Percentiles rank a stretch among this genome's conserved stretches.
phyloP scores from a whole-genome alignment of 805 yeast genomes.

The Sugiyamaella valdiviana region DNA sequence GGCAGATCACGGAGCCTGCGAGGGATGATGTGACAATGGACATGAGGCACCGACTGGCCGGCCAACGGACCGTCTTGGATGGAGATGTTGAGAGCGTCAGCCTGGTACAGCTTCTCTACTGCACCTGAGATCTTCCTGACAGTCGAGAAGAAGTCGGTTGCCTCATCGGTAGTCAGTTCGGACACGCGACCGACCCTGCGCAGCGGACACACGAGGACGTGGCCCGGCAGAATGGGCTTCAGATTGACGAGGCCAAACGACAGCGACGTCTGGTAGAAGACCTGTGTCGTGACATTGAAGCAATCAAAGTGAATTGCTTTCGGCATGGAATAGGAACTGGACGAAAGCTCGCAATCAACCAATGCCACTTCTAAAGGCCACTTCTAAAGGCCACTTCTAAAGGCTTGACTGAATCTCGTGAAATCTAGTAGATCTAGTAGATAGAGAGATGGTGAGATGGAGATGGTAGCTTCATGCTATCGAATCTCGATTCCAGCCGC shows the following conservation, averaged over 20 bases:
- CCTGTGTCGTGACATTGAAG: slow-evolving; percentile 31
- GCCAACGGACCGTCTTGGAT: slow-evolving; percentile 96
- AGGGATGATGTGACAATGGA: slow-evolving; percentile 92
- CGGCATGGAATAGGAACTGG: slow-evolving; percentile 1
- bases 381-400: no score
- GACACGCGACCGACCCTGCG: slow-evolving; percentile 59
- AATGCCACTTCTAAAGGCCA: no score
- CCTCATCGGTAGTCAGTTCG: slow-evolving; percentile 66
- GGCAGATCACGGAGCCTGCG: slow-evolving; percentile 49
- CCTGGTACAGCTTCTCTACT: slow-evolving; percentile 59
- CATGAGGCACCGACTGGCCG: slow-evolving; percentile 93
- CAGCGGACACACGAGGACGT: slow-evolving; percentile 81
- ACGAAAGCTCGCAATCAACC: no score
- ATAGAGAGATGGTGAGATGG: background rate
- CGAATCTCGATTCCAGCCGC: background rate
- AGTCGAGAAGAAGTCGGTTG: slow-evolving; percentile 66
- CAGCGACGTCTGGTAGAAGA: slow-evolving; percentile 48
- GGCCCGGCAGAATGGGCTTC: slow-evolving; percentile 92
- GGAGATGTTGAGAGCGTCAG: slow-evolving; percentile 82
- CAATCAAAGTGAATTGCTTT: slow-evolving; percentile 27
- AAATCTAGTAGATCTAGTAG: background rate
- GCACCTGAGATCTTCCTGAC: slow-evolving; percentile 66
- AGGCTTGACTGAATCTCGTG: no score
- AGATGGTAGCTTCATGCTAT: background rate
- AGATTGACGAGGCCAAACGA: slow-evolving; percentile 85